Evolutionary conservation across 306 rosid species (phyloP).

Genomic region (Cotoneaster glaucophyllus): DNA sequence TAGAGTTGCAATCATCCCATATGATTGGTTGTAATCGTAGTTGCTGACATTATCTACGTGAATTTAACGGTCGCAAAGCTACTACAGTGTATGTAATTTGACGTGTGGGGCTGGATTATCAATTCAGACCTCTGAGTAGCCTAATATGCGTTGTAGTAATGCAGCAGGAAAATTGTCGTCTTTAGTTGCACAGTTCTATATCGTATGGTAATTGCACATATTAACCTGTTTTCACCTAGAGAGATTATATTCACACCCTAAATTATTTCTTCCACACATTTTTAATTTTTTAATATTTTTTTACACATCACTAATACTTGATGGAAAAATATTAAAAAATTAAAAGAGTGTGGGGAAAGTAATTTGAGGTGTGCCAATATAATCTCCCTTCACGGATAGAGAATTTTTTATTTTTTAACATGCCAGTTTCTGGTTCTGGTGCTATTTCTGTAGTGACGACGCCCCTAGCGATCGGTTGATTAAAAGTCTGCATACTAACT

Average conservation of each 20-base stretch:
- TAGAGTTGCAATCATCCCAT: conserved; percentile 2
- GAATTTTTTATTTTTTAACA: neutral
- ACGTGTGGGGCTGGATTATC: conserved; percentile 27
- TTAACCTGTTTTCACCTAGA: neutral
- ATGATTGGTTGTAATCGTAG: conserved; percentile 23
- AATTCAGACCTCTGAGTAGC: conserved; percentile 15
- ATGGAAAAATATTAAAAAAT: too few species aligned
- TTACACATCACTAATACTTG: too few species aligned
- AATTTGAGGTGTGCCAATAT: too few species aligned
- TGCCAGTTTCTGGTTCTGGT: neutral
- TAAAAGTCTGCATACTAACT: neutral
- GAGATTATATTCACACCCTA: neutral
- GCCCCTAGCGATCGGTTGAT: neutral
- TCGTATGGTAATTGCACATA: conserved; percentile 3
- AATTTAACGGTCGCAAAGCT: conserved; percentile 17
- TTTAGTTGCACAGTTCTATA: conserved; percentile 1
- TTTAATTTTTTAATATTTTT: too few species aligned
- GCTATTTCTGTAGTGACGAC: neutral
- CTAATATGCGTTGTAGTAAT: conserved; percentile 4
- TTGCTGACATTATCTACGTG: conserved; percentile 13
- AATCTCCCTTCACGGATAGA: too few species aligned
- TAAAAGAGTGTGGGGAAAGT: too few species aligned
- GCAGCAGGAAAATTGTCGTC: conserved; percentile 18
- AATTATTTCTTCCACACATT: too few species aligned
- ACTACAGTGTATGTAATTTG: conserved; percentile 28